A percentile compares a stretch with the other conserved stretches of the same genome.
Evolutionary conservation across 2,329 filamentous ascomycete genomes (phyloP).

Genomic region (Ascochyta rabiei): DNA sequence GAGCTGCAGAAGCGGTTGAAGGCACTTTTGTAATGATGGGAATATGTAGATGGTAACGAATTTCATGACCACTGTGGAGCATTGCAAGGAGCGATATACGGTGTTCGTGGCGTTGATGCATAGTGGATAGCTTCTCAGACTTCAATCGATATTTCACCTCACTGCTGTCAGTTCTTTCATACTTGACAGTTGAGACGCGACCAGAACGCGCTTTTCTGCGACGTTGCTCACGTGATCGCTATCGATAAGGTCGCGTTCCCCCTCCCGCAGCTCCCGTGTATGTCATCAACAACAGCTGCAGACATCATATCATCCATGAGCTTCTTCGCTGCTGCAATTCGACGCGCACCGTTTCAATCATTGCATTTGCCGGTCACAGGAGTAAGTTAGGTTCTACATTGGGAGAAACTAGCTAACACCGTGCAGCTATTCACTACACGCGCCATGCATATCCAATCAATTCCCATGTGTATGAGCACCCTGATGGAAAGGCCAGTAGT

Average conservation of each 20-base stretch:
- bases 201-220: not conserved
- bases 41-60: slow-evolving; percentile 17
- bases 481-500: slow-evolving; percentile 7
- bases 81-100: slow-evolving; percentile 9
- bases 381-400: slow-evolving; percentile 14
- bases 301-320: slow-evolving; percentile 43
- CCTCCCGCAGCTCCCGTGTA: slow-evolving; percentile 45
- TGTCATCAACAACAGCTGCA: slow-evolving; percentile 54
- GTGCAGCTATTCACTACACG: slow-evolving; percentile 46
- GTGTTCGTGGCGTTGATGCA: not conserved
- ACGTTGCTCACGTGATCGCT: not conserved
- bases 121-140: not conserved
- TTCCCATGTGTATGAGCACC: slow-evolving; percentile 76
- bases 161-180: not conserved
- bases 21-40: slow-evolving; percentile 24
- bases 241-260: slow-evolving; percentile 4
- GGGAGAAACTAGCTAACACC: slow-evolving; percentile 24
- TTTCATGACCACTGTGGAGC: slow-evolving; percentile 16
- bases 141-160: not conserved
- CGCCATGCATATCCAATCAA: slow-evolving; percentile 84
- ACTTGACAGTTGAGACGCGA: not conserved
- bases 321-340: slow-evolving; percentile 36
- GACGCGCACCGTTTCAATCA: slow-evolving; percentile 30
- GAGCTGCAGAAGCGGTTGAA: slow-evolving; percentile 31
- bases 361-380: slow-evolving; percentile 26